Evolutionary conservation across 139 green algal genomes (phyloP).

Genomic region (Astrephomene gubernaculifera): DNA sequence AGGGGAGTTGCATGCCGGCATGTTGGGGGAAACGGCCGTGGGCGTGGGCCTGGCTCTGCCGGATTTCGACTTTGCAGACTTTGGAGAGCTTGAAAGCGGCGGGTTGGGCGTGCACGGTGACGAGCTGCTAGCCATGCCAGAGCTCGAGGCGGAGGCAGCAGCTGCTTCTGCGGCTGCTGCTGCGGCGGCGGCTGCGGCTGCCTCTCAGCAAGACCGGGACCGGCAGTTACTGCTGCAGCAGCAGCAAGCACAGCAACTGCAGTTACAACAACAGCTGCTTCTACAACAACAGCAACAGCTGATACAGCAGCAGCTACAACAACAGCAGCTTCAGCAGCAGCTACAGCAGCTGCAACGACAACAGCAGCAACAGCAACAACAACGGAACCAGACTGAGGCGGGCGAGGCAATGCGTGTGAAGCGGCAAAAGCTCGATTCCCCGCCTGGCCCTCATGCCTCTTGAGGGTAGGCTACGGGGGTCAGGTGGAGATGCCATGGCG

Average conservation of each 20-base stretch:
- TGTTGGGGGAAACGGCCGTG: background rate
- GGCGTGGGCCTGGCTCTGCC: background rate
- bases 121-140: constrained; percentile 4
- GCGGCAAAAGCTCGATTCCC: constrained; percentile 9
- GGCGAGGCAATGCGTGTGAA: background rate
- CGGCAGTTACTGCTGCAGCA: no score
- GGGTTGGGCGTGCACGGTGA: background rate
- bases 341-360: constrained; percentile 32
- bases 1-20: background rate
- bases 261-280: constrained; percentile 42
- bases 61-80: constrained; percentile 34
- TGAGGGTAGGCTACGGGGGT: no score
- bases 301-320: no score
- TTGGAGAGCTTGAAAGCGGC: background rate
- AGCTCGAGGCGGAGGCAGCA: background rate
- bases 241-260: no score
- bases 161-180: background rate
- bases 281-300: background rate
- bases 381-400: background rate
- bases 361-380: constrained; percentile 33
- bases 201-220: no score
- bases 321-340: constrained; percentile 28
- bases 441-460: no score
- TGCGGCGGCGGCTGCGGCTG: no score
- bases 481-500: no score